phyloP scores from a whole-genome alignment of 2,329 filamentous ascomycete genomes.

The Apiospora koreana region DNA sequence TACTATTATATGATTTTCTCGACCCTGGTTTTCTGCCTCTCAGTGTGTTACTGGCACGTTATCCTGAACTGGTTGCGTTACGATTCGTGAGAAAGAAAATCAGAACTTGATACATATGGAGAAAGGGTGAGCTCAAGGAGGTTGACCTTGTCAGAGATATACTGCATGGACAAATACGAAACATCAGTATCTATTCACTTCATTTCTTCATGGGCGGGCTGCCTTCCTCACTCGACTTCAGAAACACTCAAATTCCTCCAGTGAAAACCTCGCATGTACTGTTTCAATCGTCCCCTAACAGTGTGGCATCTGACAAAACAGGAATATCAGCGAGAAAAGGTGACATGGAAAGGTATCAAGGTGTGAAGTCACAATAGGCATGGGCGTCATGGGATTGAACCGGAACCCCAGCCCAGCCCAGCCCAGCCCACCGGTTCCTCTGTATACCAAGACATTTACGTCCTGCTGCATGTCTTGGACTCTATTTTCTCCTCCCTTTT shows the following conservation, averaged over 20 bases:
- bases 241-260: neutral
- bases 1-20: neutral
- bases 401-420: neutral
- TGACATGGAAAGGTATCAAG: neutral
- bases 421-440: neutral
- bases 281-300: neutral
- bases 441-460: neutral
- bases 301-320: neutral
- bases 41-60: neutral
- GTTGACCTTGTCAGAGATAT: neutral
- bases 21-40: neutral
- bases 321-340: neutral
- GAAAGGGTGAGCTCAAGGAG: neutral
- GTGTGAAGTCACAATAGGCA: neutral
- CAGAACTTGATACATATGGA: neutral
- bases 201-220: neutral
- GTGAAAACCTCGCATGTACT: neutral
- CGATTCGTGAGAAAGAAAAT: neutral
- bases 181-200: neutral
- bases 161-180: neutral
- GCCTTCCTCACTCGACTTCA: too few species aligned
- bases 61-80: neutral
- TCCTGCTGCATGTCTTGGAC: neutral
- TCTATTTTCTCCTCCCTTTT: neutral
- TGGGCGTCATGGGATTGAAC: neutral